A percentile compares a stretch with the other conserved stretches of the same genome.
Evolutionary conservation across 257 asterid genomes (phyloP).

Genomic region (Haberlea rhodopensis): DNA sequence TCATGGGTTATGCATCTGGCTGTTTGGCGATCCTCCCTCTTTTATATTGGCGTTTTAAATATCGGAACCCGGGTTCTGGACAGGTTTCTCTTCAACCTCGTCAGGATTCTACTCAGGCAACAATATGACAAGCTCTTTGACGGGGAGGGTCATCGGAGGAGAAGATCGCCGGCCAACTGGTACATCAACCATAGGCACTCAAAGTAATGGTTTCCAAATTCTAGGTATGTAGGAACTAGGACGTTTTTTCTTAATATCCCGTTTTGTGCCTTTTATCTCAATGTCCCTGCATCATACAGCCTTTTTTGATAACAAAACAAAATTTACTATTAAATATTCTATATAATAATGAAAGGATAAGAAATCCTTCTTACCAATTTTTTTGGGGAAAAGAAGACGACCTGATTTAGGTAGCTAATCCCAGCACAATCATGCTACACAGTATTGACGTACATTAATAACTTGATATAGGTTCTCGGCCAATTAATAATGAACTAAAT

Average conservation of each 20-base stretch:
- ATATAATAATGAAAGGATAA: too few species aligned
- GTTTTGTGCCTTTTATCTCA: slow-evolving; percentile 2
- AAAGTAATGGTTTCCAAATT: slow-evolving; percentile 38
- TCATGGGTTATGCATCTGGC: slow-evolving; percentile 90
- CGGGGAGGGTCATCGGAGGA: slow-evolving; percentile 45
- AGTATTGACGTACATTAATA: too few species aligned
- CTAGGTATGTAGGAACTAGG: slow-evolving; percentile 63
- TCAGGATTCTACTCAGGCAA: slow-evolving; percentile 51
- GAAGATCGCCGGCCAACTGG: slow-evolving; percentile 52
- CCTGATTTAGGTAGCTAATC: too few species aligned
- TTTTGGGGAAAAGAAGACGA: too few species aligned
- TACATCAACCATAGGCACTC: slow-evolving; percentile 47
- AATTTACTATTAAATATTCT: too few species aligned
- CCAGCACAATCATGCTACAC: too few species aligned
- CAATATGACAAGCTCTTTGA: slow-evolving; percentile 43
- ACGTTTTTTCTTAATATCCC: slow-evolving; percentile 11
- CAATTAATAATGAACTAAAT: too few species aligned
- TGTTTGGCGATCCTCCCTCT: slow-evolving; percentile 84
- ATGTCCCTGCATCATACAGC: neutral
- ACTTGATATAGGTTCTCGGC: too few species aligned
- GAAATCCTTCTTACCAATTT: too few species aligned
- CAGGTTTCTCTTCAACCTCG: slow-evolving; percentile 57
- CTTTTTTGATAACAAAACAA: too few species aligned
- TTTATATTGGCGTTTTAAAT: slow-evolving; percentile 75
- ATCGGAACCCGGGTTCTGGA: slow-evolving; percentile 70